phyloP scores from a whole-genome alignment of 1,284 basidiomycete species.

The Rhizoctonia solani region DNA sequence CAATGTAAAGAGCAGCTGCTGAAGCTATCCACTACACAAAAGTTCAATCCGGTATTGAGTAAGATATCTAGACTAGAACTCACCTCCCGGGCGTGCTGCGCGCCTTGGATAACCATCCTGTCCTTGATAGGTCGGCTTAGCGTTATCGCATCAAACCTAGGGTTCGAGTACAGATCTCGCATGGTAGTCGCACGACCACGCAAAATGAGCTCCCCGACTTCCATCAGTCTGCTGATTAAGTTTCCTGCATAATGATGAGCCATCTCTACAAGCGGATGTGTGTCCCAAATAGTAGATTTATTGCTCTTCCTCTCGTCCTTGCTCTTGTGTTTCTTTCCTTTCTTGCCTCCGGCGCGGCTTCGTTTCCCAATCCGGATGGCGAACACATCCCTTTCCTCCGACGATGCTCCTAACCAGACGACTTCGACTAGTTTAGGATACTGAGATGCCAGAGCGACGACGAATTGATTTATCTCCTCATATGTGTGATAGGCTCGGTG shows the following conservation, averaged over 20 bases:
- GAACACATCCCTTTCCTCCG: conserved; percentile 37
- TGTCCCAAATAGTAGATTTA: too few species aligned
- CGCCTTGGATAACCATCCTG: conserved; percentile 70
- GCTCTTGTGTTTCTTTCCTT: conserved; percentile 18
- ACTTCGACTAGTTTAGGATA: conserved; percentile 35
- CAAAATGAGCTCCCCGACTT: neutral
- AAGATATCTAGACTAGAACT: conserved; percentile 39
- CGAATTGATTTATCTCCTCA: conserved; percentile 35
- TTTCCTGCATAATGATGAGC: neutral
- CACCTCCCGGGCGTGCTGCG: conserved; percentile 81
- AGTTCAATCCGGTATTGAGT: neutral
- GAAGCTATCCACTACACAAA: conserved; percentile 74
- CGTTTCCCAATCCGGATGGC: conserved; percentile 36
- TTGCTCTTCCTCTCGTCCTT: too few species aligned
- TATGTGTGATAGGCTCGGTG: conserved; percentile 35
- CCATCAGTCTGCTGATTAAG: neutral
- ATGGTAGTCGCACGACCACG: neutral
- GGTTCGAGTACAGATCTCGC: neutral
- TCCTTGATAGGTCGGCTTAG: conserved; percentile 37
- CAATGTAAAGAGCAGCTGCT: conserved; percentile 71
- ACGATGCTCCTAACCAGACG: conserved; percentile 37
- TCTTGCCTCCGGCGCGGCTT: conserved; percentile 38
- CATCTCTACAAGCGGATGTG: neutral
- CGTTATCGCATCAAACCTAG: conserved; percentile 28
- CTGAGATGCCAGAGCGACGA: conserved; percentile 33